These are phyloP conservation scores for Scheffersomyces coipomensis DNA, from an alignment of 805 yeast species.

Conservation along the genomic window DNA sequence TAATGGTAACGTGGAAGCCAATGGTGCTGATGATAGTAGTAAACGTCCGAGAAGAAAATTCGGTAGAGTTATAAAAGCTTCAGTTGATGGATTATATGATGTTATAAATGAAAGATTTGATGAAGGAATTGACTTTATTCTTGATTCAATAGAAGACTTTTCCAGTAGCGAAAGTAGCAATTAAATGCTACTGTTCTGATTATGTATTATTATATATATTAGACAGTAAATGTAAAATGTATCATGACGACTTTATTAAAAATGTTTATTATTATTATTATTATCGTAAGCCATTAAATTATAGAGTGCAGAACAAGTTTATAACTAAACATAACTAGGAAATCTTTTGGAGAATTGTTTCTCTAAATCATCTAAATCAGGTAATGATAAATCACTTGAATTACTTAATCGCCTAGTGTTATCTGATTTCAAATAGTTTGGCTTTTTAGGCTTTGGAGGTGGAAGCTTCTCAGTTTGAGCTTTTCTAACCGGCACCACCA, in stretches of 20 bases:
- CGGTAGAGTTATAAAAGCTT: slow-evolving; percentile 82
- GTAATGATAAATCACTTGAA: slow-evolving; percentile 42
- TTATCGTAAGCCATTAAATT: too few species aligned
- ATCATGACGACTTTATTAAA: background rate
- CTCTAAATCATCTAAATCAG: slow-evolving; percentile 61
- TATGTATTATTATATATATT: background rate
- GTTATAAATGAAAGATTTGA: slow-evolving; percentile 79
- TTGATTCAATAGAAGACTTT: slow-evolving; percentile 67
- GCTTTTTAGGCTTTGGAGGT: slow-evolving; percentile 69
- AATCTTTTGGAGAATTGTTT: slow-evolving; percentile 55
- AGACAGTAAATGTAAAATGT: background rate
- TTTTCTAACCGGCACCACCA: background rate
- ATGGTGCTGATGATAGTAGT: slow-evolving; percentile 22
- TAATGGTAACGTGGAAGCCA: slow-evolving; percentile 14
- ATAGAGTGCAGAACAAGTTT: too few species aligned
- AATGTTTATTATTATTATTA: background rate
- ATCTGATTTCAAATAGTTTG: slow-evolving; percentile 47
- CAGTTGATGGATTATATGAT: slow-evolving; percentile 70
- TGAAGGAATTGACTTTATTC: slow-evolving; percentile 80
- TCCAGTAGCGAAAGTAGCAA: slow-evolving; percentile 13
- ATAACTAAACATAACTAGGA: slow-evolving; percentile 54
- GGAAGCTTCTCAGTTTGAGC: slow-evolving; percentile 30
- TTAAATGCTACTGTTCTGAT: background rate
- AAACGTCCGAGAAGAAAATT: slow-evolving; percentile 87
- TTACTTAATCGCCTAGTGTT: slow-evolving; percentile 27